These are phyloP conservation scores for Fusarium sp. DNA, from an alignment of 2,329 filamentous ascomycete species.

Conservation along the genomic window DNA sequence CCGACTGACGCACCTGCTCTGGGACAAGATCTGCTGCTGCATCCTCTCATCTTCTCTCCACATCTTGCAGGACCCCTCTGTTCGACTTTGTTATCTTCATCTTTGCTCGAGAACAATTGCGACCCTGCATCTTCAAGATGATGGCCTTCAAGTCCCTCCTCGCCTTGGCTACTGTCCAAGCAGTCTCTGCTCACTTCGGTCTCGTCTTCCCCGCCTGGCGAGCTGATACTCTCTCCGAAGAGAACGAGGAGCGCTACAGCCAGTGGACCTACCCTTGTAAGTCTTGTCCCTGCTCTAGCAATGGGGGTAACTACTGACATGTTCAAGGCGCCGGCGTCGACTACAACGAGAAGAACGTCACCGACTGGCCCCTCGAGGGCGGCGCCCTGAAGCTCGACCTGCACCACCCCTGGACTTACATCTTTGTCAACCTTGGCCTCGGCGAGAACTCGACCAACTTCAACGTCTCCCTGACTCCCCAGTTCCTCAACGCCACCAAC, in stretches of 20 bases:
- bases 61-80: not conserved
- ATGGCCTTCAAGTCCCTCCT: conserved; percentile 51
- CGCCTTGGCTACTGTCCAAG: conserved; percentile 51
- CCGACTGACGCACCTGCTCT: conserved; percentile 9
- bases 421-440: conserved; percentile 66
- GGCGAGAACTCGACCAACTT: conserved; percentile 69
- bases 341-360: conserved; percentile 58
- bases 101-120: not conserved
- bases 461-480: conserved; percentile 74
- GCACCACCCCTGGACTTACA: conserved; percentile 64
- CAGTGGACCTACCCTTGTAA: conserved; percentile 66
- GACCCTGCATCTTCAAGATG: conserved; percentile 18
- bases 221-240: conserved; percentile 58
- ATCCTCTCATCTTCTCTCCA: not conserved
- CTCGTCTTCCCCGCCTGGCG: conserved; percentile 63
- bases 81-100: conserved; percentile 3
- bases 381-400: conserved; percentile 62
- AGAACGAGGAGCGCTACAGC: conserved; percentile 55
- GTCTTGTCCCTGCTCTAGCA: conserved; percentile 27
- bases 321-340: conserved; percentile 61
- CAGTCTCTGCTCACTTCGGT: conserved; percentile 62
- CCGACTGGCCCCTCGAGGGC: conserved; percentile 66
- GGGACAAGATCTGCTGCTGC: not conserved
- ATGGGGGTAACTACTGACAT: conserved; percentile 5
- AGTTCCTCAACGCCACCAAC: conserved; percentile 69